Evolutionary conservation across 2,329 filamentous ascomycete species (phyloP).

Genomic region (Botrytis elliptica): DNA sequence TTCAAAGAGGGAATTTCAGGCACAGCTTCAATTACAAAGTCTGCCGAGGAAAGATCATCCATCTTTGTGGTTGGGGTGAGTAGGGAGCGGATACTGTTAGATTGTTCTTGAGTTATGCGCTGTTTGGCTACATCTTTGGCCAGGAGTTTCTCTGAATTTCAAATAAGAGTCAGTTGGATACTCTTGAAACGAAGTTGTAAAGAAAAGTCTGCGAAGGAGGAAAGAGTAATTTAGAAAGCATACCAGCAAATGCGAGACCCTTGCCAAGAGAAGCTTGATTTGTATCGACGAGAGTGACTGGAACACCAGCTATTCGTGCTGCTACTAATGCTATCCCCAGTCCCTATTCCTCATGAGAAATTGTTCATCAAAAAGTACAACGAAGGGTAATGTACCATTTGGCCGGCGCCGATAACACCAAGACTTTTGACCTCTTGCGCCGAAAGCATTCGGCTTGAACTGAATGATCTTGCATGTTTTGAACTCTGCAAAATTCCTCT

Average conservation of each 20-base stretch:
- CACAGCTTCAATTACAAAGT: slow-evolving; percentile 97
- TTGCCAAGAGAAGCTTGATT: slow-evolving; percentile 85
- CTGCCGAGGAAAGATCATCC: slow-evolving; percentile 74
- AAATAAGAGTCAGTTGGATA: background rate
- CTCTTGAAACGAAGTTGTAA: background rate
- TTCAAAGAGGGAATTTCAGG: slow-evolving; percentile 90
- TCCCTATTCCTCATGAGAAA: slow-evolving; percentile 56
- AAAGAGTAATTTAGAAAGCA: background rate
- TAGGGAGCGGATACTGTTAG: slow-evolving; percentile 68
- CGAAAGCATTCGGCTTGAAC: slow-evolving; percentile 58
- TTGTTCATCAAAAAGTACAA: background rate
- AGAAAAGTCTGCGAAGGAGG: background rate
- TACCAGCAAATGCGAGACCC: slow-evolving; percentile 84
- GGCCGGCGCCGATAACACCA: slow-evolving; percentile 90
- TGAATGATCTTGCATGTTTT: slow-evolving; percentile 57
- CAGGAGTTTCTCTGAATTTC: slow-evolving; percentile 74
- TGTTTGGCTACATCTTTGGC: slow-evolving; percentile 90
- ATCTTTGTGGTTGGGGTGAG: slow-evolving; percentile 71
- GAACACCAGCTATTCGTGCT: slow-evolving; percentile 76
- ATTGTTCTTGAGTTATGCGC: slow-evolving; percentile 77
- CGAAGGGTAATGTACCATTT: slow-evolving; percentile 66
- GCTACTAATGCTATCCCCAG: slow-evolving; percentile 94
- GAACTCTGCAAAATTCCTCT: slow-evolving; percentile 30
- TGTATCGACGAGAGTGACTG: slow-evolving; percentile 81
- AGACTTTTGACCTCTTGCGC: slow-evolving; percentile 79